A percentile compares a stretch with the other conserved stretches of the same genome.
These are phyloP conservation scores for Crithidia fasciculata DNA, from an alignment of 208 protist genomes.

Conservation along the genomic window DNA sequence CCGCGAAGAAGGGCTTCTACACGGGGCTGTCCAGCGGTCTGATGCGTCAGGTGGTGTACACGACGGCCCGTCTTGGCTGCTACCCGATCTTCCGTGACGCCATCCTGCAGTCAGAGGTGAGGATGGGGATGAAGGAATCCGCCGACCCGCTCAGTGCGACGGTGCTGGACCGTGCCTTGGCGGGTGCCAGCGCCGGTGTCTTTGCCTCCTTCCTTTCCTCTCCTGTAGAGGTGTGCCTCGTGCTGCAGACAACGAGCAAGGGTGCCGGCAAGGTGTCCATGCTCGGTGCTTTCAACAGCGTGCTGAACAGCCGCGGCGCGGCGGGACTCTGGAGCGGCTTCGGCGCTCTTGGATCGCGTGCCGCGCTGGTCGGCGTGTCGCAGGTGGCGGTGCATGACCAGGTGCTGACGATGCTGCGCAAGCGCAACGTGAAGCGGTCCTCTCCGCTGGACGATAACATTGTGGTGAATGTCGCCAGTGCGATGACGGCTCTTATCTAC, in stretches of 20 bases:
- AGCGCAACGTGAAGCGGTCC: constrained; percentile 40
- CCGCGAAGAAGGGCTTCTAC: constrained; percentile 76
- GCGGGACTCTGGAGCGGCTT: constrained; percentile 87
- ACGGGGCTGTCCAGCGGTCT: constrained; percentile 82
- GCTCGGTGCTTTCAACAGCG: constrained; percentile 38
- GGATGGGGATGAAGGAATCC: constrained; percentile 41
- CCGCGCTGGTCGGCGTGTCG: constrained; percentile 83
- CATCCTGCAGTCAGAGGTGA: constrained; percentile 57
- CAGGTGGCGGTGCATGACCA: constrained; percentile 95
- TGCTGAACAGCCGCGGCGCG: constrained; percentile 63
- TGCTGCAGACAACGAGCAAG: constrained; percentile 88
- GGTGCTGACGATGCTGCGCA: constrained; percentile 76
- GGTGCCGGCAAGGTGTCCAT: constrained; percentile 55
- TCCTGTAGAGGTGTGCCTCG: constrained; percentile 91
- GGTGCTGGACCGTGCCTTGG: constrained; percentile 75
- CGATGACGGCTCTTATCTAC: constrained; percentile 87
- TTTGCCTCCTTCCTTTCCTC: constrained; percentile 89
- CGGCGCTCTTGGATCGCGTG: constrained; percentile 78
- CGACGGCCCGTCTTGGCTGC: constrained; percentile 85
- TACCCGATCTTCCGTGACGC: constrained; percentile 91
- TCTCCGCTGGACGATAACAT: constrained; percentile 67
- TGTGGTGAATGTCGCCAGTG: constrained; percentile 80
- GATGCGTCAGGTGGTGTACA: constrained; percentile 92
- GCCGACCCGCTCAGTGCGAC: constrained; percentile 58
- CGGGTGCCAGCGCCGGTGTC: constrained; percentile 73